Conservation (phyloP, 768 basidiomycete species). For the Tricholoma sp. region DNA sequence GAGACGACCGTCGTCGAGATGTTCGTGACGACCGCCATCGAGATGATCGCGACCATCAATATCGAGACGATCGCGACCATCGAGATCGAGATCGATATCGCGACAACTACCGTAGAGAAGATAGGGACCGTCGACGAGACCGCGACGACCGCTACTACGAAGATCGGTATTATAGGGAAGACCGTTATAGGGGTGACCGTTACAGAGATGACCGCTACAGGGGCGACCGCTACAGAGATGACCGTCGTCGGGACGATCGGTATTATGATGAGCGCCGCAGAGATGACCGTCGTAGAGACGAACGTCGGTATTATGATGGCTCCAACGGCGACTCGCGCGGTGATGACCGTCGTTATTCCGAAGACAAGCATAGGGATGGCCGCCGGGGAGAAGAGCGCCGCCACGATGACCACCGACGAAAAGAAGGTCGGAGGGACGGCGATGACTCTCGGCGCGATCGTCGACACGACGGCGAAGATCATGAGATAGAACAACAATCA, state of each 20-base stretch:
- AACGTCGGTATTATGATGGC: conserved; percentile 4
- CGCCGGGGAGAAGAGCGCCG: conserved; percentile 2
- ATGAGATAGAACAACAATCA: background rate
- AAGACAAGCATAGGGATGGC: conserved; percentile 1
- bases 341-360: background rate
- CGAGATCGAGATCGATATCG: conserved; percentile 6
- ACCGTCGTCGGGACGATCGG: conserved; percentile 7
- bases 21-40: background rate
- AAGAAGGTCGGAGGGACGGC: background rate
- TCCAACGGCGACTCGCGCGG: conserved; percentile 4
- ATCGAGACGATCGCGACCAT: background rate
- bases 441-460: background rate
- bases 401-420: background rate
- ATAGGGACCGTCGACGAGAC: conserved; percentile 6
- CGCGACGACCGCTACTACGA: background rate
- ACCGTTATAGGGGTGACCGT: conserved; percentile 8
- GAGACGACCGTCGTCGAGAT: background rate
- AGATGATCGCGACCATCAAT: conserved; percentile 1
- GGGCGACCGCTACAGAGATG: background rate
- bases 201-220: conserved; percentile 5
- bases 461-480: background rate
- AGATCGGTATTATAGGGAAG: conserved; percentile 4
- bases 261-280: conserved; percentile 11
- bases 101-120: conserved; percentile 2
- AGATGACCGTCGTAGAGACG: conserved; percentile 5